Base-by-base conservation (phyloP, 495 filamentous ascomycete species). In the Podospora pseudoanserina region DNA sequence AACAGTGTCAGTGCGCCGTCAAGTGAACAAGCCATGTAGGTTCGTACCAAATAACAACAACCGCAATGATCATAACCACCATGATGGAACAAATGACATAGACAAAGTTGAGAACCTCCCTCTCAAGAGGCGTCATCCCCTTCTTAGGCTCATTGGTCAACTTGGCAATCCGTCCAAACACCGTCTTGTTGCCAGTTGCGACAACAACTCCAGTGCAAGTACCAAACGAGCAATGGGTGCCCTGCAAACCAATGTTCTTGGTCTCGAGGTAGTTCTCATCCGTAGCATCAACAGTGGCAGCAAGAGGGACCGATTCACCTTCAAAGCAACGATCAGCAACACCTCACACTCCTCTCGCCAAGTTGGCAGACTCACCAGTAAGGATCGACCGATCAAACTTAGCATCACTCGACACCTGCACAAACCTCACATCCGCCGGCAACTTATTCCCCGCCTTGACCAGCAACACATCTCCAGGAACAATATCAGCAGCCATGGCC, bases 181-280 rank as follows among this genome's bases (percentile, higher is more conserved):
- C 87, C 2, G 88, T 88, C 2, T 76, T 72, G 59, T 85, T 79
- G 3, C 88, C 89, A 0, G 80, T 82, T 6, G 78, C 75, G 3
- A 92, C 86, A 5, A 90, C 86, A 5, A 92, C 72, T 7, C 88
- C 91, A 18, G 81, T 78, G n/a, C 83, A 87, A 65, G 80, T 88
- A 2, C 90, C 91, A 26, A 85, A 87, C 5, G 88, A 85, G 65
- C 89, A 90, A 64, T 87, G 84, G 1, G 88, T 91, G 34, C 90
- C 90, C 79, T 89, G 88, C 26, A 93, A 75, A n/a, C 88, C 90
- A 59, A 92, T 89, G 68, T 87, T 89, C 26, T 83, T 83, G 20
- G 89, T 91, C 74, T 92, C 90, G 32, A 93, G 85, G 71, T 90
- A 92, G 74, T 92, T 92, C 26, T 81, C 77, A 62, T 92, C 88